Conservation (phyloP, 495 filamentous ascomycete genomes). For the Immersiella caudata region DNA sequence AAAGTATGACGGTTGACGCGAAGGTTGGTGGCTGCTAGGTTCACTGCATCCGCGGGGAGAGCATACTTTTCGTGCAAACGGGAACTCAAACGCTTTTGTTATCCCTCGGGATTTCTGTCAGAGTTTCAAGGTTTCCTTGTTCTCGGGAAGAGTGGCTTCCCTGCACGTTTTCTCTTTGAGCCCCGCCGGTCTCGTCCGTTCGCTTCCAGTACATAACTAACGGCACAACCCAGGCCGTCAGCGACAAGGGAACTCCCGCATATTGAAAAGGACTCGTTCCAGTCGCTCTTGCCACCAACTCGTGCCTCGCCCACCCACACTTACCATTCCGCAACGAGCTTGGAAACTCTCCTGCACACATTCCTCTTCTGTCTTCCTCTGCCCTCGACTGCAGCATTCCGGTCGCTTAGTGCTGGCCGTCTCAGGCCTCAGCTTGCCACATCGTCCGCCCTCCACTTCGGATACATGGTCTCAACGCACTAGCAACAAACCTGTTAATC, state of each 20-base stretch:
- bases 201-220: slow-evolving; percentile 28
- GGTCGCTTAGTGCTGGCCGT: background rate
- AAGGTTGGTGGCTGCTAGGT: background rate
- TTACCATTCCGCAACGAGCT: background rate
- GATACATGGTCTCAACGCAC: background rate
- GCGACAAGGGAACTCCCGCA: slow-evolving; percentile 41
- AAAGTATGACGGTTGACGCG: background rate
- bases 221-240: slow-evolving; percentile 32
- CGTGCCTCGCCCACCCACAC: slow-evolving; percentile 19
- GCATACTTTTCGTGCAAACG: no score
- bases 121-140: slow-evolving; percentile 13
- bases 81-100: background rate
- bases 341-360: background rate
- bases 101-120: background rate
- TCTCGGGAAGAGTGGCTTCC: slow-evolving; percentile 11
- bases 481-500: background rate
- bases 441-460: background rate
- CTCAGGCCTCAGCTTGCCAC: background rate
- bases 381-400: background rate
- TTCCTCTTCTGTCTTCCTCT: background rate
- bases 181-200: slow-evolving; percentile 14
- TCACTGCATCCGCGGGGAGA: no score
- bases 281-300: slow-evolving; percentile 30
- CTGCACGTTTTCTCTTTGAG: slow-evolving; percentile 19
- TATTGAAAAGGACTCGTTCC: slow-evolving; percentile 33